Conservation (phyloP, 805 yeast genomes). For the Wickerhamomyces queroliae region DNA sequence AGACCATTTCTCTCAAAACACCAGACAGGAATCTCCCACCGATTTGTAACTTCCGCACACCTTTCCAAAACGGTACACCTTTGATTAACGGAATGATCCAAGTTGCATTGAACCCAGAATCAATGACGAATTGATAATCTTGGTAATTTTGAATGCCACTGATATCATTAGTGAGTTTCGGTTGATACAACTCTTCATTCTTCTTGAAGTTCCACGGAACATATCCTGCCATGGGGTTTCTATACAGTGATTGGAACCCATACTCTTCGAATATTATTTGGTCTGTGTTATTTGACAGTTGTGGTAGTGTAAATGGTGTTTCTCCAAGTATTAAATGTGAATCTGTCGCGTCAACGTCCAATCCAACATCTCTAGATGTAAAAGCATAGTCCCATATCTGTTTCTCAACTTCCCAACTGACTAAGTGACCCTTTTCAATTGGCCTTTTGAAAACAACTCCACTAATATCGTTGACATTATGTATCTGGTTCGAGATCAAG, state of each 20-base stretch:
- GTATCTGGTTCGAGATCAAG: constrained; percentile 66
- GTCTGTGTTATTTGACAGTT: constrained; percentile 77
- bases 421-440: constrained; percentile 79
- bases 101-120: constrained; percentile 83
- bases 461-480: constrained; percentile 63
- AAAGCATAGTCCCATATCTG: constrained; percentile 80
- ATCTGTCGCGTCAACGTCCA: constrained; percentile 40
- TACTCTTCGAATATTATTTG: constrained; percentile 93
- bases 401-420: constrained; percentile 87
- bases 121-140: constrained; percentile 78
- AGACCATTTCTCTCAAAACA: constrained; percentile 72
- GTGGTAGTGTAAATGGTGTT: constrained; percentile 76
- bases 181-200: constrained; percentile 23
- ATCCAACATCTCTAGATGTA: constrained; percentile 27
- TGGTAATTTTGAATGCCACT: constrained; percentile 22
- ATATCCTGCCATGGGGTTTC: constrained; percentile 57
- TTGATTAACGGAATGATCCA: constrained; percentile 82
- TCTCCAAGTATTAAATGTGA: constrained; percentile 70
- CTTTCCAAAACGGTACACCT: constrained; percentile 72
- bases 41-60: constrained; percentile 70
- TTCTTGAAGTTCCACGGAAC: constrained; percentile 51
- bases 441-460: constrained; percentile 77
- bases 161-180: constrained; percentile 14
- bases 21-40: constrained; percentile 88
- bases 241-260: constrained; percentile 64